Evolutionary conservation across 192 early-diverging fungal species (phyloP), one percentile per base, ranked within the genome.

Genomic region (Gonapodya sp.): DNA sequence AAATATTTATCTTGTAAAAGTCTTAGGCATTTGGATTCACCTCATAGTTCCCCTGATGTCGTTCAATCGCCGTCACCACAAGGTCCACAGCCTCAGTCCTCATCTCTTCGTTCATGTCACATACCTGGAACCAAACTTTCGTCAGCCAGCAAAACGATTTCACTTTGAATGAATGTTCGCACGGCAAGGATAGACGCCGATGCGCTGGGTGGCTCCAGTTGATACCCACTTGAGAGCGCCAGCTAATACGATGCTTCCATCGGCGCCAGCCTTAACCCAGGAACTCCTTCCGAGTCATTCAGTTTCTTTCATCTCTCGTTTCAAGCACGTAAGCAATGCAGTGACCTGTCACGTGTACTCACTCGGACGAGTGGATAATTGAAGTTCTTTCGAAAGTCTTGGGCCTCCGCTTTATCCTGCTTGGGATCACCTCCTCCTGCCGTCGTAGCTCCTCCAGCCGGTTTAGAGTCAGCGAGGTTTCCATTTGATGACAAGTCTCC

Each of bases 301-400:
- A 2, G 77, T 8, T 8, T 2, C 31, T 33, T 18, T 31, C 31
- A 31, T 78, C 32, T n/a, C 8, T 2, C 32, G 32, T 34, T 31
- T 31, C n/a, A 30, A 34, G 32, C 36, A 30, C 36, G 1, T 81
- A 78, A 77, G 73, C 32, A 80, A 1, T 82, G 79, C 35, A 33
- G 0, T 31, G 79, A 16, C 18, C 36, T 36, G 2, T 80, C 34
- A 34, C 34, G 36, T 24, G 0, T 1, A 35, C 36, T 0, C 73
- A 91, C 89, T 82, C 86, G 86, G 31, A 91, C 89, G 1, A 91
- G 83, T 24, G 90, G 84, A 80, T 91, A 91, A 79, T 91, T 91
- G 82, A 91, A 91, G 73, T 86, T 86, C 36, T 83, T 86, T 33
- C 89, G 82, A 16, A 79, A 75, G 34, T 90, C 89, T 81, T 89